These are phyloP conservation scores for Fragosphaeria purpurea DNA, from an alignment of 2,329 filamentous ascomycete genomes.

Conservation along the genomic window DNA sequence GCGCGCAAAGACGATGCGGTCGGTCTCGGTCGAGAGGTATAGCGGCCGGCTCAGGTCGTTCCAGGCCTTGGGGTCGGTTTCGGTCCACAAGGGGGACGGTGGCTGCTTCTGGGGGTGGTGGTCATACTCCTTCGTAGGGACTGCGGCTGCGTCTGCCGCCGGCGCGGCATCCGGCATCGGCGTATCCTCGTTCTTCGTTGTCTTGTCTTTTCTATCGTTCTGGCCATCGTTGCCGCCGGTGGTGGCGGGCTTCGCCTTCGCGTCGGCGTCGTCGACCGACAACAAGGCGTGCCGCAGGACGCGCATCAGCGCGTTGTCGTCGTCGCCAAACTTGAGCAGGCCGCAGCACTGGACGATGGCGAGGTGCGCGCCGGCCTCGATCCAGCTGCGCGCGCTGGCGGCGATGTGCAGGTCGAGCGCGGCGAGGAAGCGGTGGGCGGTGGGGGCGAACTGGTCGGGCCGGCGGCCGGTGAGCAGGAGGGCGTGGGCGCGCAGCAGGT, in stretches of 20 bases:
- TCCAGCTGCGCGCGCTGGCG: conserved; percentile 39
- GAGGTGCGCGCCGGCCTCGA: conserved; percentile 44
- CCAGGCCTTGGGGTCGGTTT: not conserved
- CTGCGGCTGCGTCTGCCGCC: not conserved
- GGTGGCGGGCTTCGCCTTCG: too few relatives aligned
- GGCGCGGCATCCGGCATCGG: conserved; percentile 8
- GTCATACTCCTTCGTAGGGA: too few relatives aligned
- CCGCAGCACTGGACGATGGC: conserved; percentile 45
- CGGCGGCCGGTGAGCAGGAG: conserved; percentile 49
- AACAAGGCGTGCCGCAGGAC: conserved; percentile 9
- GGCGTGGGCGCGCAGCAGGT: conserved; percentile 54
- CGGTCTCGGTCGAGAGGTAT: conserved; percentile 31
- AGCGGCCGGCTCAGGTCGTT: not conserved
- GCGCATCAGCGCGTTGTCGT: conserved; percentile 36
- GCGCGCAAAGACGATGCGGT: conserved; percentile 37
- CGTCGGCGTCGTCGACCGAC: conserved; percentile 13
- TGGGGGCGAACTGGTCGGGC: conserved; percentile 33
- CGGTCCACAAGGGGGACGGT: too few relatives aligned
- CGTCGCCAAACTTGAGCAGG: conserved; percentile 42
- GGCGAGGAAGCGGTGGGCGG: conserved; percentile 38
- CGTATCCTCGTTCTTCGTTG: conserved; percentile 8
- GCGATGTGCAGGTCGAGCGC: conserved; percentile 49
- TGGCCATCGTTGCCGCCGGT: not conserved
- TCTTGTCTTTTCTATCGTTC: conserved; percentile 7
- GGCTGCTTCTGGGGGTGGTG: too few relatives aligned